A percentile compares a stretch with the other conserved stretches of the same genome.
Conservation (phyloP, 2,329 filamentous ascomycete genomes). For the Dryadomyces sulphureus region DNA sequence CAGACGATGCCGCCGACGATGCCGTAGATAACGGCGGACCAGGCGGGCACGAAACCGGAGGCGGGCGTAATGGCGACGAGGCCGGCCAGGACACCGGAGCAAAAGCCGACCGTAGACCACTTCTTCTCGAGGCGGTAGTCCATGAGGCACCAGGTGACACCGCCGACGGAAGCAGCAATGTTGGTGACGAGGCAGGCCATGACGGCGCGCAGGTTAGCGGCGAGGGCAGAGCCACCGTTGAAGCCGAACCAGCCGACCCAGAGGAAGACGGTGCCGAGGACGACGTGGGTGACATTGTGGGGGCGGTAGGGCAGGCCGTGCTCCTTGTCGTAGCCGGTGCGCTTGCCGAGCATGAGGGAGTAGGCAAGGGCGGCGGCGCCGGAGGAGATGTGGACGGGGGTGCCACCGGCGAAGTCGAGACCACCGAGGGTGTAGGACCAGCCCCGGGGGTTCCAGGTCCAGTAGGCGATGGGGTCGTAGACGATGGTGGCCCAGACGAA, state of each 20-base stretch:
- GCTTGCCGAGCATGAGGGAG: slow-evolving; percentile 58
- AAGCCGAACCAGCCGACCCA: slow-evolving; percentile 98
- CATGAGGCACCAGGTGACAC: slow-evolving; percentile 69
- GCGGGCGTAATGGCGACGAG: slow-evolving; percentile 79
- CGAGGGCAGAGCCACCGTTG: slow-evolving; percentile 73
- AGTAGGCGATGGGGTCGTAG: slow-evolving; percentile 61
- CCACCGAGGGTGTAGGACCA: slow-evolving; percentile 56
- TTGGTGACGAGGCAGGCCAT: slow-evolving; percentile 87
- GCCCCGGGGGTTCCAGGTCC: slow-evolving; percentile 62
- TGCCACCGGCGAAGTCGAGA: slow-evolving; percentile 62
- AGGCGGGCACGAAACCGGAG: slow-evolving; percentile 63
- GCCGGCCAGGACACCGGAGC: slow-evolving; percentile 74
- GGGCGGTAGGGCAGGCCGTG: slow-evolving; percentile 52
- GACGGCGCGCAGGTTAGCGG: slow-evolving; percentile 71
- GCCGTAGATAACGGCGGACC: slow-evolving; percentile 43
- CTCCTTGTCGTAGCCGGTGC: slow-evolving; percentile 44
- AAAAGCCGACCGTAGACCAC: slow-evolving; percentile 90
- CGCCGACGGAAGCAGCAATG: slow-evolving; percentile 67
- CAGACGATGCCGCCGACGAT: slow-evolving; percentile 48
- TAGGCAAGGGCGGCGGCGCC: slow-evolving; percentile 60
- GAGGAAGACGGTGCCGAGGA: slow-evolving; percentile 59
- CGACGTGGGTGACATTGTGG: slow-evolving; percentile 61
- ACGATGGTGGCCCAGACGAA: slow-evolving; percentile 60
- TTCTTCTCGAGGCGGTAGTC: slow-evolving; percentile 87
- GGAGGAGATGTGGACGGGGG: slow-evolving; percentile 60